Conservation (phyloP, 208 protist species). For the Trypanosoma scelopori region DNA sequence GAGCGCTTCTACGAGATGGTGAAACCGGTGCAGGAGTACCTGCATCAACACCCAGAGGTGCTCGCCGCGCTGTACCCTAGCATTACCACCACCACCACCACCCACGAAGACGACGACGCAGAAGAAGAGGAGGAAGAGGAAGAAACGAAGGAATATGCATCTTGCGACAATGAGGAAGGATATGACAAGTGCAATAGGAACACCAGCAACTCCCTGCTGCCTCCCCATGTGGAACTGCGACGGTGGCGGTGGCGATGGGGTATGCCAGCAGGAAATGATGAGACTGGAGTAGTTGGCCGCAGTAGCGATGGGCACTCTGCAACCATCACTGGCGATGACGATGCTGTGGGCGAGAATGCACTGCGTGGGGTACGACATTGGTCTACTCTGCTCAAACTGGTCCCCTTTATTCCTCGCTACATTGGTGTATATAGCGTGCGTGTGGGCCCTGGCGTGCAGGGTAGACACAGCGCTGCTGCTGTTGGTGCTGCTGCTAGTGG, state of each 20-base stretch:
- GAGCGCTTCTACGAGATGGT: conserved; percentile 82
- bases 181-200: too few species aligned
- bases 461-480: too few species aligned
- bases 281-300: neutral
- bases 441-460: neutral
- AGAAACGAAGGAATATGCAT: too few species aligned
- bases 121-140: too few species aligned
- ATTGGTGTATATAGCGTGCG: conserved; percentile 49
- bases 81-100: neutral
- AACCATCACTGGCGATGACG: too few species aligned
- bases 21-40: conserved; percentile 49
- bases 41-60: conserved; percentile 27
- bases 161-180: too few species aligned
- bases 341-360: neutral
- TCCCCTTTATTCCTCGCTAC: conserved; percentile 74
- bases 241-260: too few species aligned
- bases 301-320: neutral
- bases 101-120: too few species aligned
- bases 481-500: too few species aligned
- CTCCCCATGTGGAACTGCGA: too few species aligned
- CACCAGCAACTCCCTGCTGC: too few species aligned
- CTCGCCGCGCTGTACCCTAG: conserved; percentile 5
- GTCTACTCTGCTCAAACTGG: conserved; percentile 46
- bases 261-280: too few species aligned
- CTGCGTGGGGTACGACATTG: conserved; percentile 10